A percentile compares a stretch with the other conserved stretches of the same genome.
Evolutionary conservation across 345 rosid genomes (phyloP).

Genomic region (Balakata baccata): DNA sequence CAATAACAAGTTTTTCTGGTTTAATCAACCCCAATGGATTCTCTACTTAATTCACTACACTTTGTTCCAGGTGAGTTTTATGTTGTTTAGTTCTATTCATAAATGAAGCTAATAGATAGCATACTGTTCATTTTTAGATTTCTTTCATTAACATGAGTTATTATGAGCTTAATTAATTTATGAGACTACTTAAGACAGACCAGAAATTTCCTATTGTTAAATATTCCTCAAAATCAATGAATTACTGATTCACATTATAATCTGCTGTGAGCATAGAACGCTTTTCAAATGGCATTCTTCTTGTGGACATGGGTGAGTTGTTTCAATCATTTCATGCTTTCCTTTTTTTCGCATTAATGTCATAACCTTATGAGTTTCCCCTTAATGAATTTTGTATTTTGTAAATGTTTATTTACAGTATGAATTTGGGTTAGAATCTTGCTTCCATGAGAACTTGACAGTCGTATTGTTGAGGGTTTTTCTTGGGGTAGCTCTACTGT

Average conservation of each 20-base stretch:
- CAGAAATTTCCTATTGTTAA: no score
- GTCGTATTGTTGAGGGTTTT: slow-evolving; percentile 28
- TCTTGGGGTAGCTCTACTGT: slow-evolving; percentile 39
- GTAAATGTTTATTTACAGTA: slow-evolving; percentile 14
- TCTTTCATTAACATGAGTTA: no score
- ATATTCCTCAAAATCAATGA: no score
- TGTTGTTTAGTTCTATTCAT: no score
- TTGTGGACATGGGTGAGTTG: slow-evolving; percentile 44
- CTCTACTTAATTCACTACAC: slow-evolving; percentile 46
- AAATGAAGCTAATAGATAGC: no score
- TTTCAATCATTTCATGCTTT: neutral
- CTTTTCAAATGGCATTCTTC: slow-evolving; percentile 53
- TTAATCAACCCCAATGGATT: slow-evolving; percentile 50
- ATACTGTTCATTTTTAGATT: no score
- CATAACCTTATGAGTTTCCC: neutral
- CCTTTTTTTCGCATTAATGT: neutral
- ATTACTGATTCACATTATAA: neutral
- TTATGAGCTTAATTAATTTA: no score
- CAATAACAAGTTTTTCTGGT: slow-evolving; percentile 57
- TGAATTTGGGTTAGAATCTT: slow-evolving; percentile 38
- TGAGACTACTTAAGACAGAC: no score
- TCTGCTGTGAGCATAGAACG: slow-evolving; percentile 39
- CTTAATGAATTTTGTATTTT: neutral
- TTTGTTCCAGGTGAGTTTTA: slow-evolving; percentile 36
- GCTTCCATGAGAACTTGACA: slow-evolving; percentile 41